A percentile compares a stretch with the other conserved stretches of the same genome.
phyloP scores from a whole-genome alignment of 805 yeast species.

The Vanderwaltozyma yarrowii region DNA sequence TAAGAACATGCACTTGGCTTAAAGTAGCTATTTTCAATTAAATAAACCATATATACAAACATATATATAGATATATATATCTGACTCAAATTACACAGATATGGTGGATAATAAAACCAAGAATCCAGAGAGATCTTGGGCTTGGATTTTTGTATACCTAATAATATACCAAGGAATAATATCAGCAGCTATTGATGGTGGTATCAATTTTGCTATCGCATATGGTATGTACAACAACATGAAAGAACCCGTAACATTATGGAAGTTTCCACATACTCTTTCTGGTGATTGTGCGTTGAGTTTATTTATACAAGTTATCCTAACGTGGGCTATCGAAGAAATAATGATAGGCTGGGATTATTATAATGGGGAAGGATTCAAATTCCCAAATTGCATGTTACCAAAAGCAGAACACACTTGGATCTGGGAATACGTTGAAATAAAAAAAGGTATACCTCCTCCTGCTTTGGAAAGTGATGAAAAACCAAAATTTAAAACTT shows the following conservation, averaged over 20 bases:
- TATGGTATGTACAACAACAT: constrained; percentile 17
- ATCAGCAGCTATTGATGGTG: constrained; percentile 17
- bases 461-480: not conserved
- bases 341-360: constrained; percentile 15
- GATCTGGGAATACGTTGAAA: not conserved
- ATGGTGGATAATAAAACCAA: no score
- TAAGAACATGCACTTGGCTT: no score
- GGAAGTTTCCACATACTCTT: constrained; percentile 23
- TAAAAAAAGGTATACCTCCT: constrained; percentile 1
- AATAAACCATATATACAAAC: no score
- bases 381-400: not conserved
- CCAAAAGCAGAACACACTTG: not conserved
- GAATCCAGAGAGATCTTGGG: not conserved
- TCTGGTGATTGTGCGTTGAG: constrained; percentile 21
- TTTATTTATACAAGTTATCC: constrained; percentile 14
- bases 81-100: no score
- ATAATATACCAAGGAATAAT: constrained; percentile 11
- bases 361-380: constrained; percentile 1
- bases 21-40: no score
- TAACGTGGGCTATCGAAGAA: constrained; percentile 18
- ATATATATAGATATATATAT: no score
- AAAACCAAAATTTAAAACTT: not conserved
- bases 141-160: not conserved
- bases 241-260: constrained; percentile 8
- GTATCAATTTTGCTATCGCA: constrained; percentile 19